Base-by-base conservation (phyloP, 164 flowering plant genomes). In the Dillenia suffruticosa region DNA sequence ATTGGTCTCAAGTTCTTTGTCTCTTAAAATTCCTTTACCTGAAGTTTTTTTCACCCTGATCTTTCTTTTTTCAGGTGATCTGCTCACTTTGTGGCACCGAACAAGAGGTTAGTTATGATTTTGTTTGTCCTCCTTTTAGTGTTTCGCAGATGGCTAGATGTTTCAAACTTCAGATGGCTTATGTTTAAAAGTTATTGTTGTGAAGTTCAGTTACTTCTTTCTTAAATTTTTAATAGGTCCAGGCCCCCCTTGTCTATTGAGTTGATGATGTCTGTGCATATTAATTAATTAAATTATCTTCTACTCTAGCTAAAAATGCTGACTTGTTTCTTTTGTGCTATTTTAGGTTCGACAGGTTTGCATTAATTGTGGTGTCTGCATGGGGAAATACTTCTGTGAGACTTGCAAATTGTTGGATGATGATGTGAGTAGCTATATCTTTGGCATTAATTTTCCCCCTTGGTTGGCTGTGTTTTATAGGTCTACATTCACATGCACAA, bases 31-130 rank as follows among this genome's bases (percentile, higher is more conserved):
- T 32, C 0, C 40, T 7, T 32, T 7, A 32, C 40, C 43, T 69
- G 46, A 46, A 22, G 13, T 44, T 51, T 32, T 58, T 1, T 58
- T 61, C 10, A 15, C 48, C 0, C n/a, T 65, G 22, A 50, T 43
- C 12, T 1, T 12, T 40, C 2, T 43, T 46, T 5, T n/a, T 46
- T 16, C 82, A 89, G 97, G 92, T 90, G 55, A 77, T 90, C 43
- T 93, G 98, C 63, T 85, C 96, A 26, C 87, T 90, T 9, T 93
- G 98, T 68, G 84, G 76, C 63, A 84, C 94, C 16, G 97, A 93
- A 64, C 97, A 93, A 73, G 88, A 82, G 82, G 98, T 92, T 66
- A 61, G 86, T 70, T 32, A 22, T 49, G 40, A 10, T 5, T 44
- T 8, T 44, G 10, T 19, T 19, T 32, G 40, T 32, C 40, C 5